These are phyloP conservation scores for Amesomyces nigricolor DNA, from an alignment of 2,329 filamentous ascomycete genomes.

Conservation along the genomic window DNA sequence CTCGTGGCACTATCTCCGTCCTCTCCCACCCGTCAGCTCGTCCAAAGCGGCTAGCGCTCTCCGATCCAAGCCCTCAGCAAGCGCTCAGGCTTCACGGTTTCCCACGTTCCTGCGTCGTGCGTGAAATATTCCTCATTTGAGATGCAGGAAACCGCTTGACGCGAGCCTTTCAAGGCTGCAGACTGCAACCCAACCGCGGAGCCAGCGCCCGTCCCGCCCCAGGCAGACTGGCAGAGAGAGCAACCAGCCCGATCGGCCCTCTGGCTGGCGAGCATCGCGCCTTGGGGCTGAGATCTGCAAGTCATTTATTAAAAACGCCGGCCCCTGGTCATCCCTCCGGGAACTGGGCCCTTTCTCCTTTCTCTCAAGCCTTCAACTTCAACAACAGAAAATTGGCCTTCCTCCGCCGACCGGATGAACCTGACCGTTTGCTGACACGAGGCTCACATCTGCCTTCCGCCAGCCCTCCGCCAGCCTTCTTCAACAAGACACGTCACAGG, in stretches of 20 bases:
- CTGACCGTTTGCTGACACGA: conserved; percentile 1
- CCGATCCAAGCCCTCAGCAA: conserved; percentile 3
- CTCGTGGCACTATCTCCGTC: neutral
- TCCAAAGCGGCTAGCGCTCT: conserved; percentile 11
- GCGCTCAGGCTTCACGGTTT: conserved; percentile 4
- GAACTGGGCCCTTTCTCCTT: neutral
- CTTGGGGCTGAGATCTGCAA: conserved; percentile 20
- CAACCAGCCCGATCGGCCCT: conserved; percentile 9
- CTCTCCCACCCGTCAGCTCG: conserved; percentile 1
- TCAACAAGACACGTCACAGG: conserved; percentile 23
- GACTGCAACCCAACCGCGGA: conserved; percentile 1
- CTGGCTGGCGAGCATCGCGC: neutral
- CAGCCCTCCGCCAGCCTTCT: conserved; percentile 26
- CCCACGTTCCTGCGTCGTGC: conserved; percentile 11
- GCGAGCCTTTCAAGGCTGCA: neutral
- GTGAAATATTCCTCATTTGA: neutral
- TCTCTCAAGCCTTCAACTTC: neutral
- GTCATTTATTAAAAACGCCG: conserved; percentile 21
- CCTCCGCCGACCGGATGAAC: neutral
- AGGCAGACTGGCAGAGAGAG: neutral
- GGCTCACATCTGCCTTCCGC: neutral
- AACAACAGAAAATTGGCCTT: no score
- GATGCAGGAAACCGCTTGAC: conserved; percentile 3
- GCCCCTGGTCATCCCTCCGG: neutral
- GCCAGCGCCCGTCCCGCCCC: neutral